Conservation (phyloP, 1,139 yeast species). For the Blastobotrys indianensis region DNA sequence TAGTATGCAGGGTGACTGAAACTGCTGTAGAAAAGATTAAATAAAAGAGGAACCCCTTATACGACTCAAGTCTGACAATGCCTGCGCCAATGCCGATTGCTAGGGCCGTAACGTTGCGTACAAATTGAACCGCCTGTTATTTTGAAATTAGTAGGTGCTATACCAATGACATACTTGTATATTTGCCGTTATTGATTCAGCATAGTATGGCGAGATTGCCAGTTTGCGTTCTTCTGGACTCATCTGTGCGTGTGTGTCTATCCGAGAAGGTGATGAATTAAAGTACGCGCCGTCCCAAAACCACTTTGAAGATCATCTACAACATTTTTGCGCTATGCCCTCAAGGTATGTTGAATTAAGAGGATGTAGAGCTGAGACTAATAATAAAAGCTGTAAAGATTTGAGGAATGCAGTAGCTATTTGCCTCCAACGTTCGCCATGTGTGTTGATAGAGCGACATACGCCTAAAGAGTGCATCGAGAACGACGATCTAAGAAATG, state of each 20-base stretch:
- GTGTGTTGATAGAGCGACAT: conserved; percentile 84
- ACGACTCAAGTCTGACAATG: conserved; percentile 59
- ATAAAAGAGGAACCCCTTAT: conserved; percentile 57
- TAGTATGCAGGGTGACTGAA: conserved; percentile 39
- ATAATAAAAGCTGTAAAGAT: conserved; percentile 68
- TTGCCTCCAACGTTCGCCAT: conserved; percentile 92
- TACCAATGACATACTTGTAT: conserved; percentile 14
- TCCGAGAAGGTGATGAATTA: too few relatives aligned
- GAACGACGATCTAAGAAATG: conserved; percentile 66
- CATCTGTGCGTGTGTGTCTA: not conserved
- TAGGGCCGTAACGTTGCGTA: conserved; percentile 62
- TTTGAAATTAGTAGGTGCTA: not conserved
- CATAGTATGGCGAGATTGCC: conserved; percentile 19
- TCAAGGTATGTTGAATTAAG: conserved; percentile 18
- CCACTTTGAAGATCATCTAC: not conserved
- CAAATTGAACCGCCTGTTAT: conserved; percentile 40
- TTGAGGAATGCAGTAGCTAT: conserved; percentile 90
- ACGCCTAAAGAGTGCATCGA: conserved; percentile 86
- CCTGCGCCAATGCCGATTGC: conserved; percentile 70
- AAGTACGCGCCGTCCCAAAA: conserved; percentile 1
- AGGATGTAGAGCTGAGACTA: not conserved
- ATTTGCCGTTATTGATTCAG: conserved; percentile 19
- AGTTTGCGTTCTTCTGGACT: conserved; percentile 5
- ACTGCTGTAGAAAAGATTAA: conserved; percentile 43
- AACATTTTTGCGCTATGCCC: conserved; percentile 15